Base-by-base conservation (phyloP, 1,284 basidiomycete species). In the Xerocomus nothofagi region DNA sequence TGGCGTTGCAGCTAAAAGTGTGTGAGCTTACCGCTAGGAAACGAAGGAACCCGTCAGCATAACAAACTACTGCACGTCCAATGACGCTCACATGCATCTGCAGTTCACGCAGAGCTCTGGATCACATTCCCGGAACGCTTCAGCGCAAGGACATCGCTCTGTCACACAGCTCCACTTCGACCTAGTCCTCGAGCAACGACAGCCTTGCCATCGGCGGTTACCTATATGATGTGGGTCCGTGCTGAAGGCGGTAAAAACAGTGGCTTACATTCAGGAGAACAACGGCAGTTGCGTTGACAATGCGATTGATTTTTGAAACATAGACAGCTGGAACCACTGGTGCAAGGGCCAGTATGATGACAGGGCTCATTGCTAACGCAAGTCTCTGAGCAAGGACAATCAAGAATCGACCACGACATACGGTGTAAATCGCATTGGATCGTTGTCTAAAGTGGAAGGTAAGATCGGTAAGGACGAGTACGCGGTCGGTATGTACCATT, bases 281-380 rank as follows among this genome's bases (percentile, higher is more conserved):
- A 79, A 20, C 58, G 59, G 48, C 76, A 79, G 42, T 63, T 67
- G 7, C 70, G 65, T 23, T 71, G 67, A 55, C 76, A 79, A 46
- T 71, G 69, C 0, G 67, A 54, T 17, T 61, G 57, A 45, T 69
- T 63, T 18, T 50, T 48, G 32, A 55, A 65, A 57, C 77, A 79
- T 8, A 37, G 40, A 48, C 77, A 78, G 1, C 55, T 26, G 3
- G 57, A 41, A n/a, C 42, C 40, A 21, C 34, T 47, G 18, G 54
- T 60, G 50, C 76, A 78, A 4, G 71, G 67, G 0, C 76, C 77
- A 27, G 31, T n/a, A 51, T 78, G 77, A 24, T 53, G 39, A 47
- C 77, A 79, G 31, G 71, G 69, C 2, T 51, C 50, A 17, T 63
- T 59, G 10, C 74, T 76, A 39, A 37, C 29, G 4, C 36, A 14